Evolutionary conservation across 2,329 filamentous ascomycete genomes (phyloP).

Genomic region (Neonectria coccinea): DNA sequence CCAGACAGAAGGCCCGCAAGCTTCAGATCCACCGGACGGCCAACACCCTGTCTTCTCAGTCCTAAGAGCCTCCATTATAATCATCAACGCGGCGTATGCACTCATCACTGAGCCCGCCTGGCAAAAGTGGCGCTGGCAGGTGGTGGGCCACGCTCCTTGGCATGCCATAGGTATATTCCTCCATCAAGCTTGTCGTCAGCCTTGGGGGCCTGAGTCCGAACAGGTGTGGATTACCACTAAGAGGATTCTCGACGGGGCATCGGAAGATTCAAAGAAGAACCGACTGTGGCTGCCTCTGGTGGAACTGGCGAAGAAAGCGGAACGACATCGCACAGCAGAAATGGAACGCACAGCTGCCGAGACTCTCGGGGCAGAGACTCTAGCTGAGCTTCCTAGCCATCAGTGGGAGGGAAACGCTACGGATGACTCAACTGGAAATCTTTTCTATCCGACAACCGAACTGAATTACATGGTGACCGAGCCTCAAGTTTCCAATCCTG

Average conservation of each 20-base stretch:
- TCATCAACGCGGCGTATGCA: conserved; percentile 37
- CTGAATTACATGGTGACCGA: conserved; percentile 26
- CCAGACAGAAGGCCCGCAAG: neutral
- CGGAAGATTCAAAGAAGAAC: conserved; percentile 24
- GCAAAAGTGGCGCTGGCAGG: conserved; percentile 47
- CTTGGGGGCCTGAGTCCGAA: conserved; percentile 42
- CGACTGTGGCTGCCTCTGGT: conserved; percentile 36
- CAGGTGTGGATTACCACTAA: conserved; percentile 36
- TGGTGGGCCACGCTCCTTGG: conserved; percentile 46
- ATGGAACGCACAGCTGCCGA: conserved; percentile 18
- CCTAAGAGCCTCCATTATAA: conserved; percentile 25
- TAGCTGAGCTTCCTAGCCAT: neutral
- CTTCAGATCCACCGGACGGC: neutral
- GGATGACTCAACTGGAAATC: neutral
- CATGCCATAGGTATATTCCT: conserved; percentile 43
- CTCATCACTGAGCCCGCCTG: conserved; percentile 40
- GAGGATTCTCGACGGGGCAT: conserved; percentile 16
- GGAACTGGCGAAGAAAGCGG: conserved; percentile 19
- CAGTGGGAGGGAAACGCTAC: neutral
- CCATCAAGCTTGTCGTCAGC: conserved; percentile 32
- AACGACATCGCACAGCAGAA: conserved; percentile 29
- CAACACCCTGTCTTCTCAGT: conserved; percentile 7
- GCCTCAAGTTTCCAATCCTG: conserved; percentile 19
- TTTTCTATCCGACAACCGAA: conserved; percentile 17
- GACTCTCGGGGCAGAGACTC: neutral